Evolutionary conservation across 192 early-diverging fungal species (phyloP).

Genomic region (Rhizoclosmatium globosum): DNA sequence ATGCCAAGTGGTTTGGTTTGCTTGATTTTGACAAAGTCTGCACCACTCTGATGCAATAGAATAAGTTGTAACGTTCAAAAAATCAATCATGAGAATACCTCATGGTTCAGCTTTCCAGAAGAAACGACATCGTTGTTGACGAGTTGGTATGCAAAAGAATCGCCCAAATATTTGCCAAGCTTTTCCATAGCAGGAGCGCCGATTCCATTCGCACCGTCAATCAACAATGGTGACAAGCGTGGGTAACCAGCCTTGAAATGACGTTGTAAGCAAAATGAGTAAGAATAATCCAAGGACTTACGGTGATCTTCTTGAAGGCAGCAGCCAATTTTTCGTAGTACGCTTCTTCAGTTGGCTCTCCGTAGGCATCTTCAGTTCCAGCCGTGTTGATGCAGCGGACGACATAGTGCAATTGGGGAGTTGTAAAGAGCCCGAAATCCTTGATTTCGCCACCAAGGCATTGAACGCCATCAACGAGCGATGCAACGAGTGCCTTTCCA

Average conservation of each 20-base stretch:
- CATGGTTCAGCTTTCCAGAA: slow-evolving; percentile 83
- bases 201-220: slow-evolving; percentile 97
- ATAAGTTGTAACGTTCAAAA: background rate
- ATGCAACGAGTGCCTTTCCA: slow-evolving; percentile 79
- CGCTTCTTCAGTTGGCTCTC: slow-evolving; percentile 88
- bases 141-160: slow-evolving; percentile 73
- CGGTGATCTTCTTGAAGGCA: slow-evolving; percentile 85
- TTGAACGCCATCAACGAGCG: slow-evolving; percentile 83
- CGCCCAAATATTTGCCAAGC: slow-evolving; percentile 70
- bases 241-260: slow-evolving; percentile 71
- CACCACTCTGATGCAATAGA: slow-evolving; percentile 74
- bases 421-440: slow-evolving; percentile 91
- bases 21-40: slow-evolving; percentile 96
- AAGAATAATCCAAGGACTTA: slow-evolving; percentile 45
- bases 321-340: slow-evolving; percentile 90
- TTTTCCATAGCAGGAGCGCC: slow-evolving; percentile 90
- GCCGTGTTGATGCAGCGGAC: slow-evolving; percentile 87
- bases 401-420: slow-evolving; percentile 97
- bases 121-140: slow-evolving; percentile 78
- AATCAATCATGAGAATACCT: slow-evolving; percentile 58
- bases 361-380: slow-evolving; percentile 78
- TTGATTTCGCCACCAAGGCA: slow-evolving; percentile 72
- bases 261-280: background rate
- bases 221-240: slow-evolving; percentile 70
- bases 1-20: slow-evolving; percentile 82